A percentile compares a stretch with the other conserved stretches of the same genome.
These are phyloP conservation scores for Alternaria sp. DNA, from an alignment of 2,329 filamentous ascomycete genomes.

Conservation along the genomic window DNA sequence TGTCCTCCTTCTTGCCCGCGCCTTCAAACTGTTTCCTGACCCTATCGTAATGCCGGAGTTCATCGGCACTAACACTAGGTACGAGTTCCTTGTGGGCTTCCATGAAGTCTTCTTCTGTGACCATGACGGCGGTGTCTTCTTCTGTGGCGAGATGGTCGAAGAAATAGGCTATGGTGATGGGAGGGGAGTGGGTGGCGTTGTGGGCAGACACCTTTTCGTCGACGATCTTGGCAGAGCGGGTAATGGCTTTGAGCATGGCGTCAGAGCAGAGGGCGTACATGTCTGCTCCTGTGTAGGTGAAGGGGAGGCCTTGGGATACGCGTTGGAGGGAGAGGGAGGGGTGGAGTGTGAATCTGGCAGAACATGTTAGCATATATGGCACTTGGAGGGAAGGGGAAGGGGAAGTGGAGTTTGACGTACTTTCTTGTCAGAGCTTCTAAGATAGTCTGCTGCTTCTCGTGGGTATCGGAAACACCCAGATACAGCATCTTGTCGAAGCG, in stretches of 20 bases:
- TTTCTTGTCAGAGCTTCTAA: constrained; percentile 93
- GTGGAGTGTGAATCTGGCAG: constrained; percentile 77
- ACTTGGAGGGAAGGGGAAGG: not conserved
- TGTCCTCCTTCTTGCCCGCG: constrained; percentile 52
- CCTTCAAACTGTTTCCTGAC: constrained; percentile 86
- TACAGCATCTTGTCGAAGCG: constrained; percentile 99
- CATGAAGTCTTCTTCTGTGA: constrained; percentile 86
- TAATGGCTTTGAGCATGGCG: constrained; percentile 98
- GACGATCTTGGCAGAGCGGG: constrained; percentile 81
- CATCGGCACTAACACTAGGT: constrained; percentile 91
- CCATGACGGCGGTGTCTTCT: constrained; percentile 84
- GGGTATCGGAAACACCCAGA: constrained; percentile 92
- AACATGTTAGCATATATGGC: not conserved
- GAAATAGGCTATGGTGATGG: constrained; percentile 87
- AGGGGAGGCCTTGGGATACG: constrained; percentile 80
- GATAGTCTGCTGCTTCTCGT: constrained; percentile 94
- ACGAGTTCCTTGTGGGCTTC: constrained; percentile 83
- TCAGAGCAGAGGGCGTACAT: constrained; percentile 97
- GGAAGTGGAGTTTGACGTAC: constrained; percentile 59
- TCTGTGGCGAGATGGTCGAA: constrained; percentile 89
- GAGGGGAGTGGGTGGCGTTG: constrained; percentile 57
- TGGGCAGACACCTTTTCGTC: constrained; percentile 80
- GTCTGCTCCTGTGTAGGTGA: constrained; percentile 97
- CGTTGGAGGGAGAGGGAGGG: constrained; percentile 76
- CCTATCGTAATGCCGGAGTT: constrained; percentile 86